Base-by-base conservation (phyloP, 805 yeast species). In the Nadsonia fulvescens region DNA sequence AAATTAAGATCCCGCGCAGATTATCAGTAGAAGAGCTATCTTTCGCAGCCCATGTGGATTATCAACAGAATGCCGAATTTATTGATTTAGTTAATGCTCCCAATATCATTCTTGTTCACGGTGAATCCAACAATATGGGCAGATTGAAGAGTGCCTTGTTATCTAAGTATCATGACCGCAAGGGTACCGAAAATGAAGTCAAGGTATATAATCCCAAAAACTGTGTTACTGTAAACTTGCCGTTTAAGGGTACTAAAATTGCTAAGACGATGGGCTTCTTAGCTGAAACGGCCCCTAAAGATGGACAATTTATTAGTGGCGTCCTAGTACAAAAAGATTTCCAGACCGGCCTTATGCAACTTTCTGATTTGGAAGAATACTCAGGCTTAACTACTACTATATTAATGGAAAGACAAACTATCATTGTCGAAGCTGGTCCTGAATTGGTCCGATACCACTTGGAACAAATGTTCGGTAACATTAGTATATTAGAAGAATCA, bases 1-100 rank as follows among this genome's bases (percentile, higher is more conserved):
- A 82, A 33, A 54, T 71, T 11, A 65, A 69, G 32, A 74, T 89
- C 20, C 95, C 96, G 4, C 68, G 98, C 43, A 62, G 95, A 36
- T 53, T 91, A 30, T 66, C 65, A 24, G 72, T 89, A 10, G 95
- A 86, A 37, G 99, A 89, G 49, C 74, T 89, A 4, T 83, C 96
- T 2, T 89, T 89, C 59, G 96, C 98, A n/a, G 99, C 99, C 0
- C 99, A 89, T 51, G 99, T 89, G 12, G 99, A 89, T 46, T 89
- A 75, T 49, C 81, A 77, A 40, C 94, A 89, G 44, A 89, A 89
- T 39, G 58, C 93, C 2, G 78, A 76, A 30, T 89, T 89, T 43
- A 89, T 89, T 32, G 94, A 83, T 38, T 58, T 70, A 32, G 79
- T 89, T 3, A 74, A 75, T 32, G 93, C 99, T 1, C 64, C 64